Conservation (phyloP, 1,284 basidiomycete genomes). For the Ustilago bromivora region DNA sequence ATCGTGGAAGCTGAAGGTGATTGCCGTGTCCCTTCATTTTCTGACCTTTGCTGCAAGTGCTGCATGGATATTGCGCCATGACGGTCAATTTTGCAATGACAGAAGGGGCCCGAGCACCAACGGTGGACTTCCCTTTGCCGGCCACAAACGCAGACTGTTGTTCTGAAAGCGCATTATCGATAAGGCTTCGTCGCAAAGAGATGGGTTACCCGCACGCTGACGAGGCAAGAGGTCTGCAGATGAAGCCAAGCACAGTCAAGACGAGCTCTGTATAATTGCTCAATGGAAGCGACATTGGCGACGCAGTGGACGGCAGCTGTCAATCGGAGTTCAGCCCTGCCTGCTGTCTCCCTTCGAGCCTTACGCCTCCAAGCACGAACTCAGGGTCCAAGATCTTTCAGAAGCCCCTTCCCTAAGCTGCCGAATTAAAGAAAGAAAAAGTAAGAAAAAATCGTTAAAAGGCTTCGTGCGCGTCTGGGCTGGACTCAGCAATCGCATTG, state of each 20-base stretch:
- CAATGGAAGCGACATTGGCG: not conserved
- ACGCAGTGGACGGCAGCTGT: not conserved
- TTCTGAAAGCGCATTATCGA: no score
- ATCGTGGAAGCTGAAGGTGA: not conserved
- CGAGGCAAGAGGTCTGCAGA: no score
- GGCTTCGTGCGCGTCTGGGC: not conserved
- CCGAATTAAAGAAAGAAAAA: not conserved
- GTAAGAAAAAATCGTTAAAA: not conserved
- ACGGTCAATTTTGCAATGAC: not conserved
- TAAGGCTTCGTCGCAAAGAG: no score
- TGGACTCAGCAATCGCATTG: slow-evolving; percentile 1
- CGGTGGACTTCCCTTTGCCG: not conserved
- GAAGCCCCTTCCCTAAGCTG: not conserved
- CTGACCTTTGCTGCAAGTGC: not conserved
- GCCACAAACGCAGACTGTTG: no score
- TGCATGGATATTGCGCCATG: not conserved
- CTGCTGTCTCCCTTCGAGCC: not conserved
- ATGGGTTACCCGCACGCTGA: no score
- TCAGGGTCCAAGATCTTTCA: not conserved
- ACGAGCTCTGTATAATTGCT: no score
- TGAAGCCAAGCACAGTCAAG: no score
- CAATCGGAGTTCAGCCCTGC: not conserved
- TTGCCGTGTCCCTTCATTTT: not conserved
- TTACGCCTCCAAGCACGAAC: not conserved
- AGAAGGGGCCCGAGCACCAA: slow-evolving; percentile 3